phyloP scores from a whole-genome alignment of 345 rosid genomes.

The Citrus glauca region DNA sequence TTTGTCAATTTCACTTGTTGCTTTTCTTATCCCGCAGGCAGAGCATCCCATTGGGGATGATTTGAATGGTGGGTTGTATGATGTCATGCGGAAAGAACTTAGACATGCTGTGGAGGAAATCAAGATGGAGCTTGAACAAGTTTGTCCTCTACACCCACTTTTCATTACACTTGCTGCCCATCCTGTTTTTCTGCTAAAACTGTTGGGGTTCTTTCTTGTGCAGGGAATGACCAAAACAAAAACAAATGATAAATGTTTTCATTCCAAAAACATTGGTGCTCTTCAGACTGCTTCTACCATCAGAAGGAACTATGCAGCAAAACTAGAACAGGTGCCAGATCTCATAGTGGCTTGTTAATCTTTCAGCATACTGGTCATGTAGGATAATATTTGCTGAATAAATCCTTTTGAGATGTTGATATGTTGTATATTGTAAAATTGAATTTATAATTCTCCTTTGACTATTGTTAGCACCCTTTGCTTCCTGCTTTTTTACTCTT shows the following conservation, averaged over 20 bases:
- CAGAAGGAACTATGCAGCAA: conserved; percentile 48
- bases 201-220: conserved; percentile 20
- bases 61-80: conserved; percentile 45
- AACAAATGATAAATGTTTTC: conserved; percentile 27
- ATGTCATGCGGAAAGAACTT: conserved; percentile 63
- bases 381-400: neutral
- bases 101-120: conserved; percentile 72
- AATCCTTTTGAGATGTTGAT: neutral
- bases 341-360: neutral
- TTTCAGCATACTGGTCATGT: neutral
- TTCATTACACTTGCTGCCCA: neutral
- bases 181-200: conserved; percentile 12
- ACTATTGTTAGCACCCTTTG: neutral
- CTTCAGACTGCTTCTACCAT: conserved; percentile 38
- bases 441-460: neutral
- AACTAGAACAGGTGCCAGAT: conserved; percentile 54
- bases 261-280: conserved; percentile 35
- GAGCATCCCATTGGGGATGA: conserved; percentile 49
- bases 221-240: conserved; percentile 51
- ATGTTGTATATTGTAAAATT: neutral
- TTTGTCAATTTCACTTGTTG: conserved; percentile 14
- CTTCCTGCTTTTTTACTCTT: too few relatives aligned
- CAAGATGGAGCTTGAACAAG: conserved; percentile 59
- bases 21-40: conserved; percentile 24
- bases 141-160: conserved; percentile 18